Evolutionary conservation across 495 filamentous ascomycete genomes (phyloP), one percentile per base, ranked within the genome.

Genomic region (Recurvomyces mirabilis): DNA sequence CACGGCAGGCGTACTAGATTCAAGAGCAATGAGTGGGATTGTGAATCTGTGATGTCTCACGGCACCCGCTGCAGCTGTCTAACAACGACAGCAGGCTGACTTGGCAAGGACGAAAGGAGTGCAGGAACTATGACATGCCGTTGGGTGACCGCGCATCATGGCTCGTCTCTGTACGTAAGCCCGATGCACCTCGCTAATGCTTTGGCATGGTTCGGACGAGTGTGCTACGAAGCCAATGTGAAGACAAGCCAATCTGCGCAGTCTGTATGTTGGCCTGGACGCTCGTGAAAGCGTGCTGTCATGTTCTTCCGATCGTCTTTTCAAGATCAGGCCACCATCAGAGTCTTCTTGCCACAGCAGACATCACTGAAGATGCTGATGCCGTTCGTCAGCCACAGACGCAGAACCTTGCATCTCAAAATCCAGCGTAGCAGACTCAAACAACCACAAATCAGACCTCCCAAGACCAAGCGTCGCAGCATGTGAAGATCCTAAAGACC

Each of bases 401-500:
- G 7, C 26, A 29, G 26, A n/a, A n/a, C 4, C 46, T 19, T 34
- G 44, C 51, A 23, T 25, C 25, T 26, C 45, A 33, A 43, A 9
- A 41, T 38, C 45, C 48, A 40, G 51, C 44, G 33, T 53, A 43
- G 45, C 45, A 53, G 39, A 18, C 41, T 38, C 39, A 7, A 43
- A 5, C 25, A 25, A 36, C 23, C 37, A 33, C 2, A 17, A n/a
- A n/a, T n/a, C n/a, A n/a, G n/a, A n/a, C n/a, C n/a, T n/a, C n/a
- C n/a, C 49, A 33, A 10, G 4, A 30, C 15, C 3, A 12, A 13
- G 18, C 25, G 18, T 9, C 22, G n/a, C 45, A 45, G 48, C 37
- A 50, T 50, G 28, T 40, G 54, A 57, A 58, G 54, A 59, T 54
- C 60, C 60, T 55, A 43, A 57, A 52, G 49, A 54, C 55, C 25